phyloP scores from a whole-genome alignment of 2,329 filamentous ascomycete species.

The Aspergillus ruber region DNA sequence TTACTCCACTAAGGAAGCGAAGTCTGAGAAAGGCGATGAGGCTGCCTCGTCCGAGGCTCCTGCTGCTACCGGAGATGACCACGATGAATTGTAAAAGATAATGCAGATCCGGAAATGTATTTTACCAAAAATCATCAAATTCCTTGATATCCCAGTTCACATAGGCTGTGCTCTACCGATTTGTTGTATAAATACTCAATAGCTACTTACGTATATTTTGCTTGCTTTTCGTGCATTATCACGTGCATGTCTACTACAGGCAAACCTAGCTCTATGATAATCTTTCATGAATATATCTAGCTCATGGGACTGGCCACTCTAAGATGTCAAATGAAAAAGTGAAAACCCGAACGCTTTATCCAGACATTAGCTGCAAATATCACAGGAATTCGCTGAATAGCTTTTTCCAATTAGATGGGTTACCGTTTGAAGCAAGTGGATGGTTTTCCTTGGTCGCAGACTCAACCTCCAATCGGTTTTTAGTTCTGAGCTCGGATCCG shows the following conservation, averaged over 20 bases:
- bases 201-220: no score
- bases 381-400: not conserved
- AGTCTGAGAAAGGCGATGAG: slow-evolving; percentile 44
- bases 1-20: slow-evolving; percentile 48
- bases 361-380: not conserved
- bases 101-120: slow-evolving; percentile 1
- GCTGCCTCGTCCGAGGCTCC: slow-evolving; percentile 19
- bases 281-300: no score
- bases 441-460: not conserved
- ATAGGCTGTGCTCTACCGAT: no score
- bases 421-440: not conserved
- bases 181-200: no score
- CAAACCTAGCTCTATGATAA: no score
- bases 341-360: not conserved
- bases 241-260: no score
- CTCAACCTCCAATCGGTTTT: not conserved
- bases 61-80: slow-evolving; percentile 21
- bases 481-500: not conserved
- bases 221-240: no score
- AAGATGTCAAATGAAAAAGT: not conserved
- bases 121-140: not conserved
- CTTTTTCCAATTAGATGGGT: not conserved
- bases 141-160: not conserved
- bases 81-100: slow-evolving; percentile 35
- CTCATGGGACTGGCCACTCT: no score